Base-by-base conservation (phyloP, 2,329 filamentous ascomycete species). In the Geosmithia putterillii region DNA sequence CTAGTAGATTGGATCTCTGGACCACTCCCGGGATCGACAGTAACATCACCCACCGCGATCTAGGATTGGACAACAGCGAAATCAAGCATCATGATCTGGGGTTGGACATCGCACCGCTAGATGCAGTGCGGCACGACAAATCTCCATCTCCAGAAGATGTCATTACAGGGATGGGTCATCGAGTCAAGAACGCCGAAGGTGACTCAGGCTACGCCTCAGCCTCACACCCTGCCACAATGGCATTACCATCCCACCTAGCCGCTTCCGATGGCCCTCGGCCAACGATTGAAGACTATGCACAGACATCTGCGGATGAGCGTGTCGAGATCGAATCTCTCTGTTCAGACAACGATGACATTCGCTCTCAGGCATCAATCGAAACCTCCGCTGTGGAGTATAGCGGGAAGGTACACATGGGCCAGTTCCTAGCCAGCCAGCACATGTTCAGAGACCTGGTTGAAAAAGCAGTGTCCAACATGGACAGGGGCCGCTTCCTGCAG, bases 1-100 rank as follows among this genome's bases (percentile, higher is more conserved):
- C 63, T 0, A 67, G 64, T 44, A 52, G 64, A 22, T 63, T 62
- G 1, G 57, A 66, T 40, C 43, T 62, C 6, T 54, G 54, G 3
- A 55, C 63, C 44, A 54, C 55, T 3, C 48, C 58, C 22, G 57
- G 59, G n/a, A n/a, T n/a, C n/a, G n/a, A n/a, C n/a, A n/a, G n/a
- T n/a, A n/a, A n/a, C n/a, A n/a, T n/a, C n/a, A n/a, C n/a, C n/a
- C n/a, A n/a, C n/a, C n/a, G n/a, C n/a, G n/a, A n/a, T n/a, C n/a
- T n/a, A n/a, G n/a, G n/a, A n/a, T n/a, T n/a, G n/a, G n/a, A n/a
- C n/a, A n/a, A n/a, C n/a, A n/a, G n/a, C n/a, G n/a, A n/a, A n/a
- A n/a, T n/a, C n/a, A n/a, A n/a, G n/a, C n/a, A n/a, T n/a, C n/a
- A n/a, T n/a, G n/a, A n/a, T n/a, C n/a, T n/a, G n/a, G n/a, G n/a